Evolutionary conservation across 306 rosid genomes (phyloP), one percentile per base, ranked within the genome.

Genomic region (Canavalia gladiata): DNA sequence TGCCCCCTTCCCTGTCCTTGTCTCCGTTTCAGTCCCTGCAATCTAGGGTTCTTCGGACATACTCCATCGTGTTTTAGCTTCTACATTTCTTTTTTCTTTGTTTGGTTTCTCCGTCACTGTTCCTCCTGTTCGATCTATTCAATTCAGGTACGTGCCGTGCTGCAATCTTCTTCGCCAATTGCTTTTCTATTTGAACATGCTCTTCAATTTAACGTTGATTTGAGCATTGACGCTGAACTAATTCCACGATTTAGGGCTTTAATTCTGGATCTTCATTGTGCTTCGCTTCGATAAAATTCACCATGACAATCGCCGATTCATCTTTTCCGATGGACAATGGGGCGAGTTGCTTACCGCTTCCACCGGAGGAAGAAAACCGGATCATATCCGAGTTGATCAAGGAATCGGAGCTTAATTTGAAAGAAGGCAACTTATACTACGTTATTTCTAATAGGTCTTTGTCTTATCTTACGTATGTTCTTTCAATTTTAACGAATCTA

Each of bases 321-420:
- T 86, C 80, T 65, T 88, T 82, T 70, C 90, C 88, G 85, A 84
- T 87, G 90, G 97, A 90, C 49, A 91, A 86, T 80, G 94, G 86
- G 28, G 83, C 74, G 41, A 91, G 91, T 62, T 93, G 92, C 84
- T 65, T 92, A 0, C 97, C 96, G 55, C 85, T 82, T 59, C 83
- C 94, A 0, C 95, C 97, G 7, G 97, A 90, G 87, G 97, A 90
- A 52, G 99, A 96, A 87, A 90, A 87, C 46, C 90, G 89, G 89
- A 94, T 88, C 90, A 54, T 96, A 28, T 68, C 88, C 5, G 94
- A 94, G 33, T 86, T 94, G 87, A 49, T 80, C 45, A 79, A 83
- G 33, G 83, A 87, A 81, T 92, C 97, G 4, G 98, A 96, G 80
- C 87, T 90, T 72, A 90, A 88, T 88, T 90, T 96, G 81, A 92